Conservation (phyloP, 2,329 filamentous ascomycete species). For the Colletotrichum chrysophilum region DNA sequence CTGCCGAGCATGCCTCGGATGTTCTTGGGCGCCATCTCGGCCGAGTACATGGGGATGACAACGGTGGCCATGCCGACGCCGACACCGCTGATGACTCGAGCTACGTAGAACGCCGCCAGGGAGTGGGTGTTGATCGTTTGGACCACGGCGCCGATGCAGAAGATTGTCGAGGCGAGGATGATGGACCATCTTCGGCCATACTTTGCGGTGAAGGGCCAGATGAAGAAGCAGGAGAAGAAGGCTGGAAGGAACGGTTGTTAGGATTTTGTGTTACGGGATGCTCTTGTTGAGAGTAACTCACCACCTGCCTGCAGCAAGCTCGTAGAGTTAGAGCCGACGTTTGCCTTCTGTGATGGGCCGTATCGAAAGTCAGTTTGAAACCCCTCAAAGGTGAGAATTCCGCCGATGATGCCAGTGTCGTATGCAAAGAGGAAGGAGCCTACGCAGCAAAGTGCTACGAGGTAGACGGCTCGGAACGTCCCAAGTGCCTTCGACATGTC, state of each 20-base stretch:
- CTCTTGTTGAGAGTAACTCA: slow-evolving; percentile 17
- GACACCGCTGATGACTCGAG: slow-evolving; percentile 37
- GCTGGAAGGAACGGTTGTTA: slow-evolving; percentile 26
- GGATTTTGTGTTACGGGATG: not conserved
- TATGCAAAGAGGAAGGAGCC: slow-evolving; percentile 47
- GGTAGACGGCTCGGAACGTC: slow-evolving; percentile 40
- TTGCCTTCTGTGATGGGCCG: slow-evolving; percentile 30
- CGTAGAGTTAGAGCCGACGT: slow-evolving; percentile 42
- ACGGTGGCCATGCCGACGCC: slow-evolving; percentile 45
- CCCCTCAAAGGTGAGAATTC: slow-evolving; percentile 40
- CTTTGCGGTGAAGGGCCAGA: slow-evolving; percentile 46
- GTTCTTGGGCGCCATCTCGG: slow-evolving; percentile 52
- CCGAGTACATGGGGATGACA: slow-evolving; percentile 50
- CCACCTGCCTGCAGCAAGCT: slow-evolving; percentile 47
- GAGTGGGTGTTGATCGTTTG: slow-evolving; percentile 43
- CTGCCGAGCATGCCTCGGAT: slow-evolving; percentile 47
- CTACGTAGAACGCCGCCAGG: slow-evolving; percentile 42
- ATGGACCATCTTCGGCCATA: slow-evolving; percentile 46
- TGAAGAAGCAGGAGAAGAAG: slow-evolving; percentile 47
- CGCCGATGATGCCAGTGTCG: slow-evolving; percentile 48
- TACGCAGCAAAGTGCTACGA: slow-evolving; percentile 41
- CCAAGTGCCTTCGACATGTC: slow-evolving; percentile 28
- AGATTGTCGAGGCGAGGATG: slow-evolving; percentile 43
- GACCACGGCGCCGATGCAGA: slow-evolving; percentile 47
- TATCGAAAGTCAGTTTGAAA: slow-evolving; percentile 44